A percentile compares a stretch with the other conserved stretches of the same genome.
Evolutionary conservation across 176 grass and related monocot genomes (phyloP).

Genomic region (Typha latifolia): DNA sequence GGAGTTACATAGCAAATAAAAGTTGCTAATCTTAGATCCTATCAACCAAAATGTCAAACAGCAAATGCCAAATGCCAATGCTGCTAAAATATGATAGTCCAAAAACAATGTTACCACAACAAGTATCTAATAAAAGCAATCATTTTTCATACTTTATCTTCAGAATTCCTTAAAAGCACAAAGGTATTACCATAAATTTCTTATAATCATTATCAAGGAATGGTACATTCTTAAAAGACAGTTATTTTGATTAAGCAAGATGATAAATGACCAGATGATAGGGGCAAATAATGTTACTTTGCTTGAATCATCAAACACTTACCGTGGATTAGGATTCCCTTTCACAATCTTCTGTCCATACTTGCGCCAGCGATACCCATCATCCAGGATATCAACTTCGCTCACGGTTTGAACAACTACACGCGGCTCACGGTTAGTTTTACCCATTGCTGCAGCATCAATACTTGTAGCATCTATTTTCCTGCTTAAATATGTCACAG

Average conservation of each 20-base stretch:
- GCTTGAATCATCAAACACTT: background rate
- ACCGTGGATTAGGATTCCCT: slow-evolving; percentile 98
- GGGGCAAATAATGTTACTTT: too few species aligned
- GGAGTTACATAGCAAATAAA: too few species aligned
- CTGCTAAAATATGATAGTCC: too few species aligned
- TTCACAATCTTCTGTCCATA: slow-evolving; percentile 99
- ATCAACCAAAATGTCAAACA: too few species aligned
- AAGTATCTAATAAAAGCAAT: too few species aligned
- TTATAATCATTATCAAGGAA: too few species aligned
- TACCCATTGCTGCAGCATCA: slow-evolving; percentile 74
- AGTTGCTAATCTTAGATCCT: too few species aligned
- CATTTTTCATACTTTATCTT: too few species aligned
- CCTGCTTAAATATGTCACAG: slow-evolving; percentile 30
- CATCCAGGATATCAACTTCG: slow-evolving; percentile 99
- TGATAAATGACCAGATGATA: background rate
- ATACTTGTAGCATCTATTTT: slow-evolving; percentile 72
- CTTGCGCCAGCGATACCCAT: slow-evolving; percentile 98
- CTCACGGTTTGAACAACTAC: slow-evolving; percentile 99
- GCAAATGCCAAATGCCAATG: too few species aligned
- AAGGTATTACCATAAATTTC: too few species aligned
- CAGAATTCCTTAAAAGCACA: too few species aligned
- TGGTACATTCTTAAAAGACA: background rate
- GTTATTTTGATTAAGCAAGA: background rate
- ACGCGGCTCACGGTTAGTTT: slow-evolving; percentile 90
- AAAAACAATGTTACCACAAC: too few species aligned